These are phyloP conservation scores for Fomitopsis betulina DNA, from an alignment of 1,284 basidiomycete species.

Conservation along the genomic window DNA sequence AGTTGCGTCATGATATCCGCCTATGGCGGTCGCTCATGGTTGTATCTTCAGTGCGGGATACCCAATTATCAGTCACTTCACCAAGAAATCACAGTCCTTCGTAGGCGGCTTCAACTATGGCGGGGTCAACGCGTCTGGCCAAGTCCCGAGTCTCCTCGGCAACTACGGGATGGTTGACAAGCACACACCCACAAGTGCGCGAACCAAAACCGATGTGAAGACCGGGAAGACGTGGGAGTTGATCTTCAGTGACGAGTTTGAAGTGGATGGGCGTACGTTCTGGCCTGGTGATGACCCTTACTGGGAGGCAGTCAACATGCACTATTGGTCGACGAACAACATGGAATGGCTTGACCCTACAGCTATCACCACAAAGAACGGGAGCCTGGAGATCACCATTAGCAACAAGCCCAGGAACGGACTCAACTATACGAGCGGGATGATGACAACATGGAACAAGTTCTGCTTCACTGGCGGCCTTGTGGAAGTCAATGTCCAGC, in stretches of 20 bases:
- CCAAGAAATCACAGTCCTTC: constrained; percentile 39
- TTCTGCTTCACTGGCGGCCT: constrained; percentile 92
- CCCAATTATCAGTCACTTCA: constrained; percentile 73
- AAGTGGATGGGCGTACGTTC: constrained; percentile 76
- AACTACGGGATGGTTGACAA: constrained; percentile 73
- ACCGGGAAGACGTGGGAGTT: constrained; percentile 53
- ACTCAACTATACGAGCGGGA: constrained; percentile 71
- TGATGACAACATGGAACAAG: constrained; percentile 83
- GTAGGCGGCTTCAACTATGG: constrained; percentile 75
- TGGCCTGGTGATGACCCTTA: constrained; percentile 62
- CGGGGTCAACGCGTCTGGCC: constrained; percentile 78
- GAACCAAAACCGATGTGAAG: constrained; percentile 54
- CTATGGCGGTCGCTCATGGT: not conserved
- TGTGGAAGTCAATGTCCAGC: constrained; percentile 65
- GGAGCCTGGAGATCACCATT: constrained; percentile 79
- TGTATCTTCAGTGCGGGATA: constrained; percentile 63
- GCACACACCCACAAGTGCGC: constrained; percentile 64
- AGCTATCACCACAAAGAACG: constrained; percentile 74
- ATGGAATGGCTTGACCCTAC: constrained; percentile 77
- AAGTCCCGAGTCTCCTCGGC: constrained; percentile 58
- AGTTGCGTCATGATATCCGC: constrained; percentile 18
- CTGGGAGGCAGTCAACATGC: constrained; percentile 69
- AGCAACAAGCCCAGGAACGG: constrained; percentile 63
- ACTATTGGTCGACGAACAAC: constrained; percentile 63
- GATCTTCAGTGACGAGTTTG: constrained; percentile 90